Percentiles rank a stretch among this genome's conserved stretches.
phyloP scores from a whole-genome alignment of 192 early-diverging fungal genomes.

The Endogone sp. region DNA sequence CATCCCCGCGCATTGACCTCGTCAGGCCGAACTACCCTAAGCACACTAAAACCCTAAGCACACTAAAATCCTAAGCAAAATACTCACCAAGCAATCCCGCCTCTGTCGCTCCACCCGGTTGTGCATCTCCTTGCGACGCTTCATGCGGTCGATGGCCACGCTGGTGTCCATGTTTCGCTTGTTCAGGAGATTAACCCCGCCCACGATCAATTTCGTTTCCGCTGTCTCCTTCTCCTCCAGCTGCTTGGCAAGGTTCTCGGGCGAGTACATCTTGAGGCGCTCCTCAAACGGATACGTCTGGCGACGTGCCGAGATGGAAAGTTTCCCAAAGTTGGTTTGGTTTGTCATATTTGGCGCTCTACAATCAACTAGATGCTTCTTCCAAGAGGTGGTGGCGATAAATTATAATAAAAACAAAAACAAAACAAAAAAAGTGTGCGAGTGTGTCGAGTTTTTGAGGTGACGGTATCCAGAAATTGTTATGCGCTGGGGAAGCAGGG shows the following conservation, averaged over 20 bases:
- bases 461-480: too few relatives aligned
- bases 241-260: conserved; percentile 11
- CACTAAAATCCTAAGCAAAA: too few relatives aligned
- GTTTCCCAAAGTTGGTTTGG: not conserved
- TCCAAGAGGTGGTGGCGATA: too few relatives aligned
- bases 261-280: conserved; percentile 23
- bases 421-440: too few relatives aligned
- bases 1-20: not conserved
- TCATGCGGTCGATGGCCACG: conserved; percentile 62
- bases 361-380: too few relatives aligned
- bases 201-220: conserved; percentile 34
- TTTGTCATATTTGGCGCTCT: too few relatives aligned
- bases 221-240: not conserved
- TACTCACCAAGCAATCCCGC: conserved; percentile 54
- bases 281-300: conserved; percentile 27
- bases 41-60: too few relatives aligned
- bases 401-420: too few relatives aligned
- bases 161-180: conserved; percentile 64
- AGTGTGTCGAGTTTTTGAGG: too few relatives aligned
- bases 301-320: conserved; percentile 21
- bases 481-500: too few relatives aligned
- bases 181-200: conserved; percentile 73
- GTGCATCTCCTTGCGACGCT: conserved; percentile 66
- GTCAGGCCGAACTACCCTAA: too few relatives aligned
- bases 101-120: conserved; percentile 70